Evolutionary conservation across 106 monocot genomes (phyloP).

Genomic region (Dioscorea zingiberensis): DNA sequence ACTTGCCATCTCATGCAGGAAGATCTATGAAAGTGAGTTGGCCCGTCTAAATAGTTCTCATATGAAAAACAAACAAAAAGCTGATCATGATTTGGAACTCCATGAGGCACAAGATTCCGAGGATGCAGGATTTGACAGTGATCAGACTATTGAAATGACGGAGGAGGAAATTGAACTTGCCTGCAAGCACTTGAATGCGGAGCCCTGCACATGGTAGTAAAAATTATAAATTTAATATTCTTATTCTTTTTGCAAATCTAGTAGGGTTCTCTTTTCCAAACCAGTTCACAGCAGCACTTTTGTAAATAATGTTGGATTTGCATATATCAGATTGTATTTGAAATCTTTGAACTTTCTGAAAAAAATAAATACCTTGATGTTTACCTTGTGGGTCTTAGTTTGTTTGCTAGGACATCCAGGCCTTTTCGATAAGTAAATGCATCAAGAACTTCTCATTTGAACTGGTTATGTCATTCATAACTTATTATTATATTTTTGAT

Average conservation of each 20-base stretch:
- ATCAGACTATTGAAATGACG: constrained; percentile 91
- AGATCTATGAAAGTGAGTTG: constrained; percentile 53
- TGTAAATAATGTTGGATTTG: too few species aligned
- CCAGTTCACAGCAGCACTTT: too few species aligned
- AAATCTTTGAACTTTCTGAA: too few species aligned
- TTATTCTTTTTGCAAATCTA: background rate
- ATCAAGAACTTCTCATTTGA: too few species aligned
- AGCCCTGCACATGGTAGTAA: background rate
- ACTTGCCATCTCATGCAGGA: constrained; percentile 45
- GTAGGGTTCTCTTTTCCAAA: too few species aligned
- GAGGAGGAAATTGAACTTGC: constrained; percentile 93
- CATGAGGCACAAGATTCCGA: background rate
- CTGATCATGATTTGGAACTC: background rate
- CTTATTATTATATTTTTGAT: too few species aligned
- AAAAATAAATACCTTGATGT: too few species aligned
- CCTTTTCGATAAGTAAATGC: too few species aligned
- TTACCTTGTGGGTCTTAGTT: too few species aligned
- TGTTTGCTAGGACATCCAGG: too few species aligned
- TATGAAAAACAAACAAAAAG: constrained; percentile 9
- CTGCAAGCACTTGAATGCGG: constrained; percentile 25
- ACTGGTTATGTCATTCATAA: too few species aligned
- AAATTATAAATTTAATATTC: background rate
- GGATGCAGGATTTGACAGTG: constrained; percentile 64
- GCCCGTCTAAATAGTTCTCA: constrained; percentile 8
- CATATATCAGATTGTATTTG: too few species aligned